A percentile compares a stretch with the other conserved stretches of the same genome.
These are phyloP conservation scores for Crithidia fasciculata DNA, from an alignment of 208 protist genomes.

Conservation along the genomic window DNA sequence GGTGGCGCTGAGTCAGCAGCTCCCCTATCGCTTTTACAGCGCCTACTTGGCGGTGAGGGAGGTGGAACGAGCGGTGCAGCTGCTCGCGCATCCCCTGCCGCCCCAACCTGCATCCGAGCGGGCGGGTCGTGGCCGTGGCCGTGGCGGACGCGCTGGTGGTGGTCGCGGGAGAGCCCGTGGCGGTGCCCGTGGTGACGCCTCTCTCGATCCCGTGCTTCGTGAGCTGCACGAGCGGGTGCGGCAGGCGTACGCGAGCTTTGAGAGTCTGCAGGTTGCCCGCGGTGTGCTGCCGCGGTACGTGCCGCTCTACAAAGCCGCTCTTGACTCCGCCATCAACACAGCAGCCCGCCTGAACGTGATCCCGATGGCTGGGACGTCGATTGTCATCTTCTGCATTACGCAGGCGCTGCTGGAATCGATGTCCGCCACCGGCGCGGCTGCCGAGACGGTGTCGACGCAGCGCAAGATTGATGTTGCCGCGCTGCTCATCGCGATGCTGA, in stretches of 20 bases:
- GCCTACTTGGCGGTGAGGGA: conserved; percentile 86
- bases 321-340: conserved; percentile 80
- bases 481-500: conserved; percentile 88
- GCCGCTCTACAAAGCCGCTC: conserved; percentile 36
- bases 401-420: conserved; percentile 35
- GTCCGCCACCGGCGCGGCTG: conserved; percentile 16
- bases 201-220: too few relatives aligned
- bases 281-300: conserved; percentile 7
- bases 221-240: not conserved
- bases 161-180: not conserved
- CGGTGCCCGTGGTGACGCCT: conserved; percentile 11
- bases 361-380: conserved; percentile 85
- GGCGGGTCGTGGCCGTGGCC: not conserved
- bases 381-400: conserved; percentile 82
- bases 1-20: conserved; percentile 83
- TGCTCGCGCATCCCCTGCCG: not conserved
- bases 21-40: conserved; percentile 94
- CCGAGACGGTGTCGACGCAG: conserved; percentile 46
- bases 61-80: conserved; percentile 8
- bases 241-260: conserved; percentile 15
- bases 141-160: not conserved
- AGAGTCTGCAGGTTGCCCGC: conserved; percentile 18
- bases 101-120: not conserved
- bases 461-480: conserved; percentile 72
- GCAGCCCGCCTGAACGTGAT: conserved; percentile 88